Base-by-base conservation (phyloP, 495 filamentous ascomycete species). In the Penicillium egyptiacum region DNA sequence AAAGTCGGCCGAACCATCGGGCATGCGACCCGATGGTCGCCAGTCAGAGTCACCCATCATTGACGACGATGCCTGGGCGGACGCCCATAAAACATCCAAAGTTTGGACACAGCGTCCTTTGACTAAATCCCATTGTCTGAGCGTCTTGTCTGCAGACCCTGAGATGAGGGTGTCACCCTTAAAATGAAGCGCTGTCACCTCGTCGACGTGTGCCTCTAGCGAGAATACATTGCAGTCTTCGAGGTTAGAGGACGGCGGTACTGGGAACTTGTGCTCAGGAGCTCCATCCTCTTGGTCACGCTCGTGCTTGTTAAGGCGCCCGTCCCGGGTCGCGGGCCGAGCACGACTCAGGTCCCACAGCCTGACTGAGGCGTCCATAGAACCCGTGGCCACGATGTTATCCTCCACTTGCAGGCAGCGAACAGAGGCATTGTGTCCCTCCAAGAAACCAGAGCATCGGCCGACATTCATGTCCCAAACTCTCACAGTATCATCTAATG, bases 11-110 rank as follows among this genome's bases (percentile, higher is more conserved):
- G 86, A 83, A 7, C 81, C 80, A 70, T 89, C 85, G 28, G 85
- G 78, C 40, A 79, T 57, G 39, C 84, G 81, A 33, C 85, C 85
- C 2, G 85, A 69, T 16, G 79, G 76, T 56, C 85, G 77, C 73
- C 85, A 86, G 50, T 65, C 74, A 14, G 79, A 77, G 23, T 73
- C 72, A 69, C 76, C 56, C 72, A 75, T 81, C 80, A 91, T 57
- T 9, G 80, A 81, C 30, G 90, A 84, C 9, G 87, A 89, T 25
- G 91, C 91, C 70, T 98, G 95, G 3, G 94, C 92, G 2, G 94
- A 91, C 5, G 94, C 94, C 94, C 94, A 99, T 61, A 99, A 86
- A n/a, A 99, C 92, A 72, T 99, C 94, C 26, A 99, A 78, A 1
- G 94, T 99, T 73, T 99, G 94, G 30, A 98, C 90, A 71, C 94